A percentile compares a stretch with the other conserved stretches of the same genome.
phyloP scores from a whole-genome alignment of 2,329 filamentous ascomycete species.

The Fusarium virguliforme region DNA sequence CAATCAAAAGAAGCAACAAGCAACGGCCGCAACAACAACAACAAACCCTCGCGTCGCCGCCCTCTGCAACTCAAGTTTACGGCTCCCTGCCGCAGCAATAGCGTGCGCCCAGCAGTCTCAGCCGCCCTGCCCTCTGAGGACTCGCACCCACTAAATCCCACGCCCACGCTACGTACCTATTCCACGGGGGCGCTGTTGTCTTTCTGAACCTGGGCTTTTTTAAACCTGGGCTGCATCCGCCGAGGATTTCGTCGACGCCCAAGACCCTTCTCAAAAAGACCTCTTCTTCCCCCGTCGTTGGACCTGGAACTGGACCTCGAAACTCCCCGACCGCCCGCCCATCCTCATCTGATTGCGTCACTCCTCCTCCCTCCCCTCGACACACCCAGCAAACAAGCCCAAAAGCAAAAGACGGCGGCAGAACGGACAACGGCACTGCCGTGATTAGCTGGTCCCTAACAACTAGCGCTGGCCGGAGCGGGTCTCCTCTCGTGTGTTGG shows the following conservation, averaged over 20 bases:
- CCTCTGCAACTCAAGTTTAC: slow-evolving; percentile 32
- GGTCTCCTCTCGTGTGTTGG: slow-evolving; percentile 46
- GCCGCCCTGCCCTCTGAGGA: slow-evolving; percentile 30
- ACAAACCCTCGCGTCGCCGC: slow-evolving; percentile 18
- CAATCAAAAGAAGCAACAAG: slow-evolving; percentile 39
- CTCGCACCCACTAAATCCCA: slow-evolving; percentile 19
- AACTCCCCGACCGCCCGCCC: background rate
- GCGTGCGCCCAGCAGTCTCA: slow-evolving; percentile 38
- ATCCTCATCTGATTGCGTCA: slow-evolving; percentile 32
- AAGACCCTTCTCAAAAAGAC: background rate
- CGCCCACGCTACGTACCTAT: background rate
- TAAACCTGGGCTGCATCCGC: slow-evolving; percentile 5
- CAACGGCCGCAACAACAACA: slow-evolving; percentile 30
- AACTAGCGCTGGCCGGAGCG: slow-evolving; percentile 47
- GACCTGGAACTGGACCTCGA: background rate
- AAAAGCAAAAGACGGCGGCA: slow-evolving; percentile 43
- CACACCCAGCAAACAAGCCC: slow-evolving; percentile 37
- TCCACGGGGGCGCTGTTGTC: slow-evolving; percentile 5
- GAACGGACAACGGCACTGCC: slow-evolving; percentile 50
- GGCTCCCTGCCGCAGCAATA: slow-evolving; percentile 29
- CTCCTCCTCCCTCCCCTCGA: slow-evolving; percentile 28
- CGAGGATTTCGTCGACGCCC: slow-evolving; percentile 10
- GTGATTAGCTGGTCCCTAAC: slow-evolving; percentile 47
- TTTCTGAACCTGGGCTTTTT: background rate
- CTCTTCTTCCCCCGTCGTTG: background rate